Base-by-base conservation (phyloP, 208 protist genomes). In the Wallacemonas sp. region DNA sequence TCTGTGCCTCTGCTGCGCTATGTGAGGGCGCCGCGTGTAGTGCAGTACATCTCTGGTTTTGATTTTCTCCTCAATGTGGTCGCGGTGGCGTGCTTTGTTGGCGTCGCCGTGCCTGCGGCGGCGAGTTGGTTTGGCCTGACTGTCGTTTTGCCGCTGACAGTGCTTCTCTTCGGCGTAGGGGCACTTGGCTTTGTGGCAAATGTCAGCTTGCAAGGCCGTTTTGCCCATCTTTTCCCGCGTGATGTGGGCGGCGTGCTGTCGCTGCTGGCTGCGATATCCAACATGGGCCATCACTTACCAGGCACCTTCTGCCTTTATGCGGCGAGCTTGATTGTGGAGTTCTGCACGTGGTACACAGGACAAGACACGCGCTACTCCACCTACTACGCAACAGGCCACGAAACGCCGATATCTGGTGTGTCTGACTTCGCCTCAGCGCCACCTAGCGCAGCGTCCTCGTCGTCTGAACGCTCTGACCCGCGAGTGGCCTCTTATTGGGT, bases 281-380 rank as follows among this genome's bases (percentile, higher is more conserved):
- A 72, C 59, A 56, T 72, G 28, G 67, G 67, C 59, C 60, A 66
- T 33, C 34, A 62, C 27, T 14, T 72, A 5, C 67, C 67, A 14
- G 19, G 6, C 54, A 72, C 56, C 22, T 28, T 72, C 15, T 64
- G 56, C 26, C 42, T 72, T 15, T 72, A 66, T 27, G 24, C 22
- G 27, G 60, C 60, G n/a, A 33, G 31, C 49, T 1, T 66, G 11
- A 27, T 72, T 14, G 49, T 61, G 33, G 26, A 47, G 30, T 12
- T 28, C 17, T 27, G 36, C 38, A 49, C 45, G 17, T 59, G 39
- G 44, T 66, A 22, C 15, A 60, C 31, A n/a, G 28, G 33, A 11
- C n/a, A 44, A 36, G 39, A 62, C 54, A 69, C 45, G 8, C 36
- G 42, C 9, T 46, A 70, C 55, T 28, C 53, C 3, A 22, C 28